Evolutionary conservation across 139 green algal genomes (phyloP).

Genomic region (Monoraphidium neglectum): DNA sequence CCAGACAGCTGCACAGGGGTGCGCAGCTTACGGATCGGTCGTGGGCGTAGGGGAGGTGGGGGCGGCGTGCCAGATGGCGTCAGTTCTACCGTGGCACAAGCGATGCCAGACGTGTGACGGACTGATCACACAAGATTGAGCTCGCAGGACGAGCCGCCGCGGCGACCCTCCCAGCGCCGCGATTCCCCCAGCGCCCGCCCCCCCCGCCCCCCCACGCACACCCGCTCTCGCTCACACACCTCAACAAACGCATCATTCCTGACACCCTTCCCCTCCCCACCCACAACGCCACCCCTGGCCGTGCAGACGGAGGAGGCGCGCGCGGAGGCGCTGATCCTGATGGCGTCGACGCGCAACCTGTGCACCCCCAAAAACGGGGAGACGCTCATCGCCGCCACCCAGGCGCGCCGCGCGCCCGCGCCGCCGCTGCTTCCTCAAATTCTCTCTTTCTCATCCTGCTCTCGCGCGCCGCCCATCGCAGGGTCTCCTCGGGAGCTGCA

Average conservation of each 20-base stretch:
- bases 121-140: too few species aligned
- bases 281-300: not conserved
- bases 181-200: too few species aligned
- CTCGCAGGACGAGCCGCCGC: too few species aligned
- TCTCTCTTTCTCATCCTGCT: not conserved
- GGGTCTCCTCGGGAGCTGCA: not conserved
- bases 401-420: constrained; percentile 43
- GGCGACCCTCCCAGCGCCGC: too few species aligned
- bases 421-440: not conserved
- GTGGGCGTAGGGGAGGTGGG: too few species aligned
- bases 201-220: not conserved
- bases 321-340: constrained; percentile 89
- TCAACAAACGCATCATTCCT: not conserved
- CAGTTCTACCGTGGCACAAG: too few species aligned
- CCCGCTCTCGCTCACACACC: not conserved
- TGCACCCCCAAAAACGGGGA: constrained; percentile 97
- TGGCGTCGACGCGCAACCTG: constrained; percentile 94
- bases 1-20: too few species aligned
- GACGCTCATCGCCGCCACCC: constrained; percentile 92
- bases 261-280: not conserved
- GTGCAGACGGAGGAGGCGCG: constrained; percentile 94
- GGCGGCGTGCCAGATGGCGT: too few species aligned
- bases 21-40: too few species aligned
- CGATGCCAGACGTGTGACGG: too few species aligned
- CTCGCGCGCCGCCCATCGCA: not conserved